Base-by-base conservation (phyloP, 306 rosid species). In the Hylodesmum podocarpum region DNA sequence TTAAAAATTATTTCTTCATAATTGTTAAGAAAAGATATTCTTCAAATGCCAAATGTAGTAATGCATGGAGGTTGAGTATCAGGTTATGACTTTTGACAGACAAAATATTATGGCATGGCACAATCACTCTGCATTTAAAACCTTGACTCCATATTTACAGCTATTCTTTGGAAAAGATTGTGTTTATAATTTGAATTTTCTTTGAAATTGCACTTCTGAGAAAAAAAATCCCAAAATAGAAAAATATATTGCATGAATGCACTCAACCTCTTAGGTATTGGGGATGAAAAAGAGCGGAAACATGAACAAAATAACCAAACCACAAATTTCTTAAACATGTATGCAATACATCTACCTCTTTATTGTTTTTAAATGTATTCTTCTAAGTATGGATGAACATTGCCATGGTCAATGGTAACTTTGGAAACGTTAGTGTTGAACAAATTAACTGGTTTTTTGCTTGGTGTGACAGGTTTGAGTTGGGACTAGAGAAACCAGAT, bases 401-500 rank as follows among this genome's bases (percentile, higher is more conserved):
- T 53, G 65, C 12, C 10, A 41, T 3, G 6, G 22, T 10, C 14
- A 43, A 67, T 0, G 0, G 41, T 28, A 39, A 67, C 39, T 8
- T n/a, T 41, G 62, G 31, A 33, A 47, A 70, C 63, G 28, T 11
- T 16, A 43, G 8, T 25, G 15, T 36, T 11, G 54, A 65, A 36
- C 36, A 54, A 15, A 55, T 19, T 72, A 65, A 80, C 8, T 21
- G 18, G 4, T 54, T 65, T 12, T 1, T 66, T 37, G 4, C 24
- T 37, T 49, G 22, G 25, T 3, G 2, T 67, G 71, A 75, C 90
- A 94, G 98, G 76, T 94, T 94, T 86, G 97, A 94, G 73, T 86
- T 94, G 55, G 97, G 98, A 72, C 75, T 94, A 66, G 98, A 91
- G 77, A 89, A 90, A 84, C 98, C 98, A 53, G 95, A 94, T 76